Evolutionary conservation across 2,329 filamentous ascomycete species (phyloP).

Genomic region (Rutstroemia sp.): DNA sequence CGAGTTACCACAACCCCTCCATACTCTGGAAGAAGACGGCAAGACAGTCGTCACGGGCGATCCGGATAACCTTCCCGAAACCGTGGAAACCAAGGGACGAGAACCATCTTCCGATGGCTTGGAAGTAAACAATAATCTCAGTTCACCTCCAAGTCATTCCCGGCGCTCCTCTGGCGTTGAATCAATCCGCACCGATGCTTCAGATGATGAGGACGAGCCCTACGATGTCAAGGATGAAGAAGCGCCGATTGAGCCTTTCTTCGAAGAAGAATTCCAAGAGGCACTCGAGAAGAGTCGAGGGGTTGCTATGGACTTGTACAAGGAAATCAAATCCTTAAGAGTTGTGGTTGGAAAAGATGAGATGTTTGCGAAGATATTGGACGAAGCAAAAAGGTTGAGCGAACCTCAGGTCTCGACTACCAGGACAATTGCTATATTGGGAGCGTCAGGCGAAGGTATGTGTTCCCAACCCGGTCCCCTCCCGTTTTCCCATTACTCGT

Average conservation of each 20-base stretch:
- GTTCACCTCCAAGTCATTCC: background rate
- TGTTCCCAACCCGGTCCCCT: background rate
- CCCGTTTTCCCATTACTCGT: too few relatives aligned
- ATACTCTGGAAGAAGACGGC: background rate
- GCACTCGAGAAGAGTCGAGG: background rate
- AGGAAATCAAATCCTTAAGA: background rate
- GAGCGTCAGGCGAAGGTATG: conserved; percentile 15
- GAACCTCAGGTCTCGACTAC: background rate
- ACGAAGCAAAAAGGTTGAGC: background rate
- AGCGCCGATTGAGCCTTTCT: background rate
- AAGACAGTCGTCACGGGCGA: background rate
- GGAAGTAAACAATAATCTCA: background rate
- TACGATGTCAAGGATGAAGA: background rate
- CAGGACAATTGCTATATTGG: background rate
- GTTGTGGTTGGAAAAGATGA: background rate
- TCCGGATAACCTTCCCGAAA: background rate
- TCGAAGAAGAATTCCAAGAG: background rate
- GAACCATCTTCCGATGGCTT: background rate
- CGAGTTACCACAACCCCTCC: background rate
- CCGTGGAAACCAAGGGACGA: background rate
- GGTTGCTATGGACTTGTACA: background rate
- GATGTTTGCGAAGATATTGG: background rate
- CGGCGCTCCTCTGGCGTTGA: background rate
- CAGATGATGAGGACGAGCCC: background rate
- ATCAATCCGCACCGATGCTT: background rate